These are phyloP conservation scores for Trypanosoma avium DNA, from an alignment of 208 protist species.

Conservation along the genomic window DNA sequence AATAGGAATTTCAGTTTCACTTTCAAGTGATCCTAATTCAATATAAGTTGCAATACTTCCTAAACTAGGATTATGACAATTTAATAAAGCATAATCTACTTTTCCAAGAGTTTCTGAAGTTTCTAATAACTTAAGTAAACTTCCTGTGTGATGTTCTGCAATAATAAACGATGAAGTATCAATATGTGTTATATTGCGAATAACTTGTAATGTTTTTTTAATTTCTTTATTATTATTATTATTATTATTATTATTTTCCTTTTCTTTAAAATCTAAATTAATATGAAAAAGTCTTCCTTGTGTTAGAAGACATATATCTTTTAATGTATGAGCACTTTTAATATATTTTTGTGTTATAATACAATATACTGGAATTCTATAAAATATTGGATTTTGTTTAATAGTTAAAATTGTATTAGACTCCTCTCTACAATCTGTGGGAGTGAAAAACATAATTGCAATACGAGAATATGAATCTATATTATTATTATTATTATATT, in stretches of 20 bases:
- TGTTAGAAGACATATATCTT: conserved; percentile 13
- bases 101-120: conserved; percentile 10
- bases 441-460: conserved; percentile 13
- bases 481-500: no score
- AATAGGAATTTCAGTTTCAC: background rate
- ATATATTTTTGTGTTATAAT: conserved; percentile 6
- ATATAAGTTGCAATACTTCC: background rate
- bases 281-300: conserved; percentile 5
- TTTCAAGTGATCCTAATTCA: background rate
- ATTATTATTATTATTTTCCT: no score
- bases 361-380: conserved; percentile 18
- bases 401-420: conserved; percentile 1
- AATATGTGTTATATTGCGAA: conserved; percentile 16
- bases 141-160: background rate
- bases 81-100: background rate
- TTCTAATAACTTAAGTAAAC: background rate
- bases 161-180: conserved; percentile 5
- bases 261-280: no score
- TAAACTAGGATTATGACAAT: background rate
- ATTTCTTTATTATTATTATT: no score
- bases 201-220: background rate
- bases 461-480: background rate
- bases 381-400: conserved; percentile 2
- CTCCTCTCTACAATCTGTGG: conserved; percentile 1
- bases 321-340: background rate